Conservation (phyloP, 1,284 basidiomycete genomes). For the Cryptococcus wingfieldii region DNA sequence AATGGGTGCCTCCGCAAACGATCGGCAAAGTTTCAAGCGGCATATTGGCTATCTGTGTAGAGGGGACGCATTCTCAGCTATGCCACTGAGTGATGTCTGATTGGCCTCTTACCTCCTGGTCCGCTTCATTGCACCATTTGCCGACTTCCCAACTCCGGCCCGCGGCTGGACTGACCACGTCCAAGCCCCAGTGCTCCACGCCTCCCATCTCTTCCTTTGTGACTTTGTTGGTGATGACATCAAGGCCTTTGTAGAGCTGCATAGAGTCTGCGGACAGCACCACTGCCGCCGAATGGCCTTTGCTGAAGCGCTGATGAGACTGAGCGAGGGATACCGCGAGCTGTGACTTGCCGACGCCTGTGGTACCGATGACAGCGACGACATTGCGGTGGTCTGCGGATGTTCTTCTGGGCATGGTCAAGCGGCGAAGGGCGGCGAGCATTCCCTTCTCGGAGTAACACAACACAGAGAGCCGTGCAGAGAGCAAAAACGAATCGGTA, state of each 20-base stretch:
- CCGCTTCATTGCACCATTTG: slow-evolving; percentile 71
- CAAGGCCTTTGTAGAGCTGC: slow-evolving; percentile 93
- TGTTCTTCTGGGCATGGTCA: neutral
- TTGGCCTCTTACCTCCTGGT: slow-evolving; percentile 57
- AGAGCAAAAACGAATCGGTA: neutral
- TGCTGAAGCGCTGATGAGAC: slow-evolving; percentile 13
- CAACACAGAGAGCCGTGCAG: too few species aligned
- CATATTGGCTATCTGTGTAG: slow-evolving; percentile 46
- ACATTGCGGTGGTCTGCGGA: slow-evolving; percentile 17
- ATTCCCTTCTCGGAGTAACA: neutral
- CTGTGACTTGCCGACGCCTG: slow-evolving; percentile 94
- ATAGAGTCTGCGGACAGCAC: slow-evolving; percentile 96
- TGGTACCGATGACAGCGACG: slow-evolving; percentile 84
- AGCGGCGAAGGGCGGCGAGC: neutral
- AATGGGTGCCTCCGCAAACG: slow-evolving; percentile 90
- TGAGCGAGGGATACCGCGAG: slow-evolving; percentile 83
- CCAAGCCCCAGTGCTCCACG: slow-evolving; percentile 84
- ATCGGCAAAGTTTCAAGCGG: slow-evolving; percentile 65
- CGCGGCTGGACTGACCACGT: slow-evolving; percentile 74
- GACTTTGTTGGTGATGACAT: slow-evolving; percentile 94
- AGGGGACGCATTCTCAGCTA: neutral
- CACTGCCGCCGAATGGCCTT: slow-evolving; percentile 4
- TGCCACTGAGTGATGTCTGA: neutral
- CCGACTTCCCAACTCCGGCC: slow-evolving; percentile 72
- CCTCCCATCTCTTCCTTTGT: slow-evolving; percentile 70